Evolutionary conservation across 306 rosid genomes (phyloP).

Genomic region (Quercus glauca): DNA sequence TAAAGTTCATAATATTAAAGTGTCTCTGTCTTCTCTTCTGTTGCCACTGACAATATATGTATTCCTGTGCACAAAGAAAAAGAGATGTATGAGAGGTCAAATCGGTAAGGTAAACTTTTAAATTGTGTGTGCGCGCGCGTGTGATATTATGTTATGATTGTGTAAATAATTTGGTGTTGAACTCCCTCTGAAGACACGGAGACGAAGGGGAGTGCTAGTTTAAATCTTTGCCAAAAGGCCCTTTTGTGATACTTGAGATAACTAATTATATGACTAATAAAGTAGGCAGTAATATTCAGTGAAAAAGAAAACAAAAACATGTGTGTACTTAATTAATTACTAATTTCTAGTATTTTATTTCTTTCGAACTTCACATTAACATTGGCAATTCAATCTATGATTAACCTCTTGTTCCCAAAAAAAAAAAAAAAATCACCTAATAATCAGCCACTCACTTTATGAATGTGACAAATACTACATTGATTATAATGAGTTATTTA

Average conservation of each 20-base stretch:
- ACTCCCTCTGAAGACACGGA: background rate
- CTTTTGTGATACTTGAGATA: background rate
- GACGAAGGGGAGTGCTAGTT: background rate
- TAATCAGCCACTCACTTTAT: no score
- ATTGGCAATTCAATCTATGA: no score
- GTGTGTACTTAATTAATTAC: no score
- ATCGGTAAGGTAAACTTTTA: slow-evolving; percentile 29
- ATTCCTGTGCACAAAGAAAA: slow-evolving; percentile 24
- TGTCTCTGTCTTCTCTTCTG: slow-evolving; percentile 50
- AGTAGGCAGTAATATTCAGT: no score
- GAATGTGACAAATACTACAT: no score
- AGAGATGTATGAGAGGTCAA: slow-evolving; percentile 58
- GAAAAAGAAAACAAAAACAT: no score
- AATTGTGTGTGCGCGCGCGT: slow-evolving; percentile 13
- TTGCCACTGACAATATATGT: slow-evolving; percentile 49
- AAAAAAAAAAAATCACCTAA: no score
- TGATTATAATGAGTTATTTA: no score
- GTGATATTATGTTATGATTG: slow-evolving; percentile 35
- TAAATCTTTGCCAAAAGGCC: background rate
- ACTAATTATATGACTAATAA: no score
- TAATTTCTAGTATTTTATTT: no score
- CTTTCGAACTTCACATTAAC: no score
- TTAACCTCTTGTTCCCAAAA: no score
- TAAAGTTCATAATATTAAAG: slow-evolving; percentile 27
- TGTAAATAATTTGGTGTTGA: slow-evolving; percentile 19